Conservation (phyloP, 192 early-diverging fungal species). For the Coemansia sp. region DNA sequence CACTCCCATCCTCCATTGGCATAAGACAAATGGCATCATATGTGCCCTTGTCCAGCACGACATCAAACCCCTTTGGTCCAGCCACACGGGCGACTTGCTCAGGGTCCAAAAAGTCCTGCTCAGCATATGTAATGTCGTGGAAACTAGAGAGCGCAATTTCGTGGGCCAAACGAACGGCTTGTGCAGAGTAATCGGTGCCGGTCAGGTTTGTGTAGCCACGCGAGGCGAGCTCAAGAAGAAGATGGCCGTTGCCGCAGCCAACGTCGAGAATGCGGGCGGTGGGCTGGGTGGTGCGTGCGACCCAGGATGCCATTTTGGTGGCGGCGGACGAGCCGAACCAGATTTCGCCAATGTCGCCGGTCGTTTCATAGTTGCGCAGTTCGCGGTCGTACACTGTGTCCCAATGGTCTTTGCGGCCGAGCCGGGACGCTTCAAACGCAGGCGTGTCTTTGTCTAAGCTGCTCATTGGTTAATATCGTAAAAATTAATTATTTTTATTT, state of each 20-base stretch:
- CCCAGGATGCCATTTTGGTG: conserved; percentile 88
- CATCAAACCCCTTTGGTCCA: conserved; percentile 38
- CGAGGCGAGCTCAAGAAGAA: conserved; percentile 73
- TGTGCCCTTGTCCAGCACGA: conserved; percentile 90
- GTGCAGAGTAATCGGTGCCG: conserved; percentile 84
- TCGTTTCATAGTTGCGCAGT: conserved; percentile 73
- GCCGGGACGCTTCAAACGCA: conserved; percentile 42
- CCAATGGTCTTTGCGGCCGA: conserved; percentile 65
- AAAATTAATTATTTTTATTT: no score
- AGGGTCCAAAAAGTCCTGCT: conserved; percentile 62
- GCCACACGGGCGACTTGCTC: conserved; percentile 47
- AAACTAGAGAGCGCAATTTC: conserved; percentile 52
- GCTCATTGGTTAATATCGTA: no score
- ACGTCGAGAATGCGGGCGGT: conserved; percentile 69
- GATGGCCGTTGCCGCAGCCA: conserved; percentile 91
- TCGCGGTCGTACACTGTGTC: conserved; percentile 81
- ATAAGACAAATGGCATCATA: conserved; percentile 88
- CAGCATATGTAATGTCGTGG: conserved; percentile 46
- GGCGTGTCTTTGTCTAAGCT: not conserved
- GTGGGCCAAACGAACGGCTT: conserved; percentile 72
- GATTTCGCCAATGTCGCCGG: conserved; percentile 88
- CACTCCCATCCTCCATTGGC: conserved; percentile 32
- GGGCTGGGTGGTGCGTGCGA: conserved; percentile 43
- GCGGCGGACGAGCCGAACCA: conserved; percentile 89
- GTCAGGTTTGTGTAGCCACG: conserved; percentile 69